Conservation (phyloP, 768 basidiomycete genomes). For the Tricholoma terreum region DNA sequence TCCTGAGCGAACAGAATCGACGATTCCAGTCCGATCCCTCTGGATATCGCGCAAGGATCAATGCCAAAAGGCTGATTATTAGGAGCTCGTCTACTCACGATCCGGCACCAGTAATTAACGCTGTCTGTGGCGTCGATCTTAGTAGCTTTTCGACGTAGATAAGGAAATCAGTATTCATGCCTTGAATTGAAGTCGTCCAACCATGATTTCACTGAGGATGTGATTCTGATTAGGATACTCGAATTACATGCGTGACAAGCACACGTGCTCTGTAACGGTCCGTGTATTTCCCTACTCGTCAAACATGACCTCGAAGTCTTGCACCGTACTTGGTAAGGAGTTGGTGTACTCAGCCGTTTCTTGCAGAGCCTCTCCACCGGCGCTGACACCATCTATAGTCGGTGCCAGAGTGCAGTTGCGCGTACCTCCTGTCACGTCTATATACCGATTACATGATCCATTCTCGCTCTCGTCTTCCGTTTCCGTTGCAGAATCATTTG, state of each 20-base stretch:
- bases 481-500: constrained; percentile 33
- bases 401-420: neutral
- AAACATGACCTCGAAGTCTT: constrained; percentile 46
- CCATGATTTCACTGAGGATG: constrained; percentile 36
- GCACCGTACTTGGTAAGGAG: constrained; percentile 36
- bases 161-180: constrained; percentile 27
- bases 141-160: neutral
- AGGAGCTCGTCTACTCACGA: constrained; percentile 52
- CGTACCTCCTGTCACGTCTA: neutral
- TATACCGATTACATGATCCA: constrained; percentile 15
- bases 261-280: neutral
- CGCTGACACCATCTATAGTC: neutral
- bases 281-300: constrained; percentile 21
- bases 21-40: constrained; percentile 95
- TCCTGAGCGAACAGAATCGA: constrained; percentile 94
- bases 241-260: neutral
- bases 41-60: constrained; percentile 31
- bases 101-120: constrained; percentile 85
- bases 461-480: constrained; percentile 40
- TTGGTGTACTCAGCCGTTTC: constrained; percentile 10
- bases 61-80: constrained; percentile 6
- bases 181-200: constrained; percentile 67
- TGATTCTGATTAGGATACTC: neutral
- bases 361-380: neutral
- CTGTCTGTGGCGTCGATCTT: constrained; percentile 42